These are phyloP conservation scores for Sporothrix inflata DNA, from an alignment of 2,329 filamentous ascomycete genomes.

Conservation along the genomic window DNA sequence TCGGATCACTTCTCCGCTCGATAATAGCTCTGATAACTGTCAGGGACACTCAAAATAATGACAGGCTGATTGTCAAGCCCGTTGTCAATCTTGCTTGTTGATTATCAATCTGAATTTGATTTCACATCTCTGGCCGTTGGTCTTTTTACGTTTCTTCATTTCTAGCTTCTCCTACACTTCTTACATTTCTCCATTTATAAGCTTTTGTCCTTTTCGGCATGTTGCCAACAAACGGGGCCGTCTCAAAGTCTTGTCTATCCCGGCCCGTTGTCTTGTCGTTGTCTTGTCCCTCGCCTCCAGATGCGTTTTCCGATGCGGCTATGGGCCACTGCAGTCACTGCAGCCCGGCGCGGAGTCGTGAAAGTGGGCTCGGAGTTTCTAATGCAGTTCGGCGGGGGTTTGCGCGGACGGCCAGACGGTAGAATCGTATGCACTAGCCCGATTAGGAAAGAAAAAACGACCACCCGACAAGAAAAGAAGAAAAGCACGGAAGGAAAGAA, in stretches of 20 bases:
- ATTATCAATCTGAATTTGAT: not conserved
- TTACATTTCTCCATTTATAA: not conserved
- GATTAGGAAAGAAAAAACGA: constrained; percentile 17
- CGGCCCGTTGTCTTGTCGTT: constrained; percentile 1
- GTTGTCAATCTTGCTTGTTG: not conserved
- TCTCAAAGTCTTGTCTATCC: not conserved
- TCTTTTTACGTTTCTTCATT: not conserved
- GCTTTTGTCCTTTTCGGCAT: not conserved
- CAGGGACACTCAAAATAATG: not conserved
- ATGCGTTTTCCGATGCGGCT: no score
- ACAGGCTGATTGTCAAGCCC: not conserved
- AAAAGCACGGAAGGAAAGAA: not conserved
- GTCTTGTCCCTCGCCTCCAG: not conserved
- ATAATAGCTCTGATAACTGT: not conserved
- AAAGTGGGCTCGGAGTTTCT: not conserved
- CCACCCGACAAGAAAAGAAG: not conserved
- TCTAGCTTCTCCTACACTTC: no score
- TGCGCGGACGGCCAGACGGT: not conserved
- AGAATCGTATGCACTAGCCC: constrained; percentile 10
- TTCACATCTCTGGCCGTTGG: not conserved
- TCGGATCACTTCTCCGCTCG: not conserved
- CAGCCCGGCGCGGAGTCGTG: constrained; percentile 1
- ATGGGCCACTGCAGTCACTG: not conserved
- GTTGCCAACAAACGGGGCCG: not conserved
- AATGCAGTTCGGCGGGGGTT: not conserved